Conservation (phyloP, 106 monocot genomes). For the Dioscorea alata region DNA sequence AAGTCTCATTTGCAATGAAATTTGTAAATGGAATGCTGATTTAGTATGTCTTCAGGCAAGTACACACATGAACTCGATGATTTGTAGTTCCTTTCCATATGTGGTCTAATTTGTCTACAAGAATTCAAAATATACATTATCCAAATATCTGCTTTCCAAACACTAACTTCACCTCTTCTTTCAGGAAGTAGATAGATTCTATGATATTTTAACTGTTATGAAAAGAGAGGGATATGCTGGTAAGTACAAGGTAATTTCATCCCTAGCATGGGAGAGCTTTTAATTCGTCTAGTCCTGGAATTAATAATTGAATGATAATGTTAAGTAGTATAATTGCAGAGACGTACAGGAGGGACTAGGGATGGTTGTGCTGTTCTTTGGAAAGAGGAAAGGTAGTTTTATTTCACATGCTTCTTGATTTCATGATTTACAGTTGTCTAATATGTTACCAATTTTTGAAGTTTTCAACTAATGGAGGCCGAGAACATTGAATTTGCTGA, state of each 20-base stretch:
- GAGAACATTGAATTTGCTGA: constrained; percentile 44
- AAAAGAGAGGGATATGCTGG: constrained; percentile 50
- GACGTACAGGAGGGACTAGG: constrained; percentile 47
- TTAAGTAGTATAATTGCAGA: constrained; percentile 14
- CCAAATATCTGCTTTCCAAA: too few species aligned
- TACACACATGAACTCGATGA: too few species aligned
- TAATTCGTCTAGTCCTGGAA: too few species aligned
- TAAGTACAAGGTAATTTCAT: constrained; percentile 42
- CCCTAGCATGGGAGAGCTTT: not conserved
- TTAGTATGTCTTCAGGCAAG: constrained; percentile 69
- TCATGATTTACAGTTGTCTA: not conserved
- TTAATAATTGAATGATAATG: not conserved
- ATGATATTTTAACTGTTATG: constrained; percentile 32
- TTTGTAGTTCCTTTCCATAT: too few species aligned
- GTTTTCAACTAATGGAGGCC: constrained; percentile 50
- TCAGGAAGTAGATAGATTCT: constrained; percentile 65
- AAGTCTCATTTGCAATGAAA: constrained; percentile 43
- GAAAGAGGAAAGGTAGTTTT: constrained; percentile 40
- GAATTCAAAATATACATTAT: too few species aligned
- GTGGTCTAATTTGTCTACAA: too few species aligned
- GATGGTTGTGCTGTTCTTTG: constrained; percentile 81
- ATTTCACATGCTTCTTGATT: not conserved
- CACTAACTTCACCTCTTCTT: not conserved
- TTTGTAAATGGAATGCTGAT: constrained; percentile 47
- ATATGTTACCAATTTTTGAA: constrained; percentile 5